Base-by-base conservation (phyloP, 1,284 basidiomycete species). In the Pseudozyma tsukubaensis region DNA sequence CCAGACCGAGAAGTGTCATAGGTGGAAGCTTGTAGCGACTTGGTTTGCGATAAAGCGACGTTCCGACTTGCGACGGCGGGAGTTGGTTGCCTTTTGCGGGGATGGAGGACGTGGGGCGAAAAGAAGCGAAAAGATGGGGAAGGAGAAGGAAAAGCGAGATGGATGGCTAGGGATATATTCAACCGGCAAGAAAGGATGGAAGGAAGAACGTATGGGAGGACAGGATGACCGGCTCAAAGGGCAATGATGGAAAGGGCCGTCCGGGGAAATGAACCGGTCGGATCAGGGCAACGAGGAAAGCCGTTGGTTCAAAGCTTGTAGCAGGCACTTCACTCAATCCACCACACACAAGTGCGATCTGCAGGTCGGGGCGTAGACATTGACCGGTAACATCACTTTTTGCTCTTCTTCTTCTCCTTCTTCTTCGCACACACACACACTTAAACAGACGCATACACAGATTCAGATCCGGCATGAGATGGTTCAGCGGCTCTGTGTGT, bases 1-100 rank as follows among this genome's bases (percentile, higher is more conserved):
- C 57, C 53, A 64, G 45, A 53, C 61, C 60, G 55, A 70, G 52
- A 57, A 70, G 61, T 70, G 67, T 64, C 67, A 70, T 70, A 59
- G 42, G 67, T 59, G 67, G 37, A 42, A 62, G 56, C 63, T 48
- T 51, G 24, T 29, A 29, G 24, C 24, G 24, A 29, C 24, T 29
- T 29, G 24, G 24, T 29, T 29, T 29, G 24, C 24, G 24, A 29
- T 50, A 35, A 36, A 7, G 39, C 39, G 34, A 50, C 29, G 48
- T 50, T 50, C 48, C 36, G 34, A 35, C 24, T 29, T 29, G 24
- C 24, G 24, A 29, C 24, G 24, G 24, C 6, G 24, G 24, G 24
- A 29, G 24, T 29, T 29, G 24, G 24, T 29, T 29, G 24, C 24
- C 24, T 29, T 29, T 12, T n/a, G 24, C 32, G 21, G 47, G 47